Evolutionary conservation across 2,329 filamentous ascomycete genomes (phyloP), one percentile per base, ranked within the genome.

Genomic region (Pezicula carpinea): DNA sequence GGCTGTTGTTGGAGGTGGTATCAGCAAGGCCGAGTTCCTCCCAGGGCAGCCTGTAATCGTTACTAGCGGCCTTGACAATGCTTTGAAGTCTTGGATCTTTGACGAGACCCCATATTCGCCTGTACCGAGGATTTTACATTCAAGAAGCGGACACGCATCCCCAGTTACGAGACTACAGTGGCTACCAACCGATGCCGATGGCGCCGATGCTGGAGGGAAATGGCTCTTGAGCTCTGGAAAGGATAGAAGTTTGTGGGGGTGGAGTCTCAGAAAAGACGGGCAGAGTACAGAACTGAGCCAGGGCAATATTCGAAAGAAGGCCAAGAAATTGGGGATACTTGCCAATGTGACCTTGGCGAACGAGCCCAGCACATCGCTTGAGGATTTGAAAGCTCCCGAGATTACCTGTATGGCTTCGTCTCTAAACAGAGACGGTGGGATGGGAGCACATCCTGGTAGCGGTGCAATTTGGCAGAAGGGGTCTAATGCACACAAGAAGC

Each of bases 241-340:
- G 59, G 95, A 99, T 62, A 81, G 90, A 55, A 96, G 90, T 66
- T 74, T 99, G 2, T 97, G 93, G 92, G 92, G 88, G 1, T 96
- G 95, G 82, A 97, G 91, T 75, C 71, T 99, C 64, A 86, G 93
- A 36, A 87, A 89, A 44, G 93, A 99, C 64, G 91, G 90, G 1
- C 95, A 99, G 68, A 96, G 89, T 64, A 82, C 87, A 1, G 93
- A 99, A 67, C 72, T 99, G 32, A 96, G 90, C 38, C 95, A 99
- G 64, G 93, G 93, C 26, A 85, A 85, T 43, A 80, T 96, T 42
- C 85, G 87, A 53, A 90, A 88, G 65, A 95, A 90, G 68, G 87
- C 90, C 1, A 95, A 91, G 70, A 96, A 96, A 66, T 73, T 82
- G 51, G 88, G 88, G n/a, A 76, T 91, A 32, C 64, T 89, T 14